Percentiles rank a stretch among this genome's conserved stretches.
Conservation (phyloP, 148 eudicot species). For the Silene conica region DNA sequence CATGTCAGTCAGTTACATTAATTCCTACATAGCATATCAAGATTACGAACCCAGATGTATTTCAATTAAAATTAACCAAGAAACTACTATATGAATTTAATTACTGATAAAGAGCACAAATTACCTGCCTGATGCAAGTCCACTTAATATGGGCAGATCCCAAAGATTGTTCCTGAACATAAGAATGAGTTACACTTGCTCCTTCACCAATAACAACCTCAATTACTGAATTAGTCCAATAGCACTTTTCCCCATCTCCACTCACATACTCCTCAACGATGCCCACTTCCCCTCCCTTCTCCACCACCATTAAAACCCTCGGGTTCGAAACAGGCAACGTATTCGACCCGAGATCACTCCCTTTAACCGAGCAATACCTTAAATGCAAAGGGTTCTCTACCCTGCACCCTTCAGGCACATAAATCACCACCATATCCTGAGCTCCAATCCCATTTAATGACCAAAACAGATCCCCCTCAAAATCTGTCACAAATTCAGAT, state of each 20-base stretch:
- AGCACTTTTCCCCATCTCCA: conserved; percentile 54
- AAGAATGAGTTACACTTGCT: conserved; percentile 74
- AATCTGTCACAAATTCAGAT: conserved; percentile 45
- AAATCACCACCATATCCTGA: conserved; percentile 67
- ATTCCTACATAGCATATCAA: background rate
- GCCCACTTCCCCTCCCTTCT: conserved; percentile 81
- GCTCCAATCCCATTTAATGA: conserved; percentile 83
- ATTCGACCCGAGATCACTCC: conserved; percentile 51
- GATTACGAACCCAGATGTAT: too few species aligned
- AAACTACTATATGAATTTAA: background rate
- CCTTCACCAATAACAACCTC: conserved; percentile 73
- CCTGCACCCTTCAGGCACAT: conserved; percentile 75
- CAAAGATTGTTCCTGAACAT: conserved; percentile 75
- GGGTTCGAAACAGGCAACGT: conserved; percentile 77
- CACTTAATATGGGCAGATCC: conserved; percentile 90
- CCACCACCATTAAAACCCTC: conserved; percentile 80
- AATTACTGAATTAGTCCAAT: conserved; percentile 84
- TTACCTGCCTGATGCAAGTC: conserved; percentile 89
- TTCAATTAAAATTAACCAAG: background rate
- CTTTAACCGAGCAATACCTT: conserved; percentile 51
- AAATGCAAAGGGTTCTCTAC: conserved; percentile 65
- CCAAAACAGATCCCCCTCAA: conserved; percentile 87
- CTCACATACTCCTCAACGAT: conserved; percentile 70
- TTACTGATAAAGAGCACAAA: background rate
- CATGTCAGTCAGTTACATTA: background rate